Evolutionary conservation across 495 filamentous ascomycete genomes (phyloP).

Genomic region (Aspergillus carlsbadensis): DNA sequence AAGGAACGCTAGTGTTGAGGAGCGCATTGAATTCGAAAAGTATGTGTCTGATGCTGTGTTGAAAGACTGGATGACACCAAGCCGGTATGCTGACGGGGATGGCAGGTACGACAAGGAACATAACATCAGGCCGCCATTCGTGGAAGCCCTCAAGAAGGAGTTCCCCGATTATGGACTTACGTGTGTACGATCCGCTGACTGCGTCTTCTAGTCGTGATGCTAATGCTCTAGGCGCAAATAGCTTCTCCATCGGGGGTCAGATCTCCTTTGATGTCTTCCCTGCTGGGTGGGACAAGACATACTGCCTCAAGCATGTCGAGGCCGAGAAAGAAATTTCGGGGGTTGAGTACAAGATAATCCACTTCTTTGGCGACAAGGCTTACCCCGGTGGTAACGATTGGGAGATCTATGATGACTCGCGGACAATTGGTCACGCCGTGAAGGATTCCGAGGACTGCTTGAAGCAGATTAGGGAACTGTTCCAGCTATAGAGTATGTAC

Average conservation of each 20-base stretch:
- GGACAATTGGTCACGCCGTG: conserved; percentile 84
- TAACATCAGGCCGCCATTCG: conserved; percentile 68
- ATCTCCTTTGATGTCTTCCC: conserved; percentile 99
- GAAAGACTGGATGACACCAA: not conserved
- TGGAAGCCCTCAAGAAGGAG: conserved; percentile 71
- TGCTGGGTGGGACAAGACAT: conserved; percentile 97
- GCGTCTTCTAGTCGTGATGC: not conserved
- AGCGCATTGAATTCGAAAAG: conserved; percentile 74
- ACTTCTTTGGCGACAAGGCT: conserved; percentile 99
- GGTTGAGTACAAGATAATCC: conserved; percentile 77
- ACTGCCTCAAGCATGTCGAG: conserved; percentile 85
- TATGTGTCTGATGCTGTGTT: conserved; percentile 21
- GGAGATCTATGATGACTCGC: conserved; percentile 81
- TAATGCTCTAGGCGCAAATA: conserved; percentile 27
- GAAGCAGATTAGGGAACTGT: conserved; percentile 71
- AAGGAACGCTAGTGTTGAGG: conserved; percentile 78
- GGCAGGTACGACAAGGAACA: conserved; percentile 68
- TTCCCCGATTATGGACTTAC: conserved; percentile 84
- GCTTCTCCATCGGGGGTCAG: conserved; percentile 91
- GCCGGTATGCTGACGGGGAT: conserved; percentile 15
- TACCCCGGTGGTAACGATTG: conserved; percentile 87
- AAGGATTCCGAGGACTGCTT: conserved; percentile 78
- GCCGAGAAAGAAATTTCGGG: conserved; percentile 75
- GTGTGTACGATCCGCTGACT: conserved; percentile 43
- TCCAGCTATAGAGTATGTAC: conserved; percentile 55